Conservation (phyloP, 2,329 filamentous ascomycete genomes). For the Fusarium albosuccineum region DNA sequence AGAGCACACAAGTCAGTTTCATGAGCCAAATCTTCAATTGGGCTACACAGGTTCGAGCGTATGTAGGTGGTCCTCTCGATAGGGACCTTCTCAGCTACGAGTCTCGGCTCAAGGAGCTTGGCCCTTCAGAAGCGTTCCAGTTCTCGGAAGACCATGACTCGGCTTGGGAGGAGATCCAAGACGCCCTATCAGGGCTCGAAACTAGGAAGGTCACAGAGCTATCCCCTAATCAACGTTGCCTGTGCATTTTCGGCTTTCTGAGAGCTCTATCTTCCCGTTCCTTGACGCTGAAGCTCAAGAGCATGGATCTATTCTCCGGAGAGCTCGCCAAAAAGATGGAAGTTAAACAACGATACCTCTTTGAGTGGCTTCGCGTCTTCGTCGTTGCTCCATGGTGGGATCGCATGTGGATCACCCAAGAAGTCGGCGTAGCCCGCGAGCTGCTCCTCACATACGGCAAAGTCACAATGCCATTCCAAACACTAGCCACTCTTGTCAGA, state of each 20-base stretch:
- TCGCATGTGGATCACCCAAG: conserved; percentile 42
- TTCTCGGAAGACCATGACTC: conserved; percentile 10
- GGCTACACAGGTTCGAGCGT: conserved; percentile 35
- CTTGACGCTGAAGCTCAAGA: conserved; percentile 4
- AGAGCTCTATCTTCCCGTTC: conserved; percentile 15
- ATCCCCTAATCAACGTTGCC: conserved; percentile 21
- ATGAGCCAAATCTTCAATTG: conserved; percentile 43
- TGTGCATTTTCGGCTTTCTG: conserved; percentile 27
- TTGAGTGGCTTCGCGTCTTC: conserved; percentile 38
- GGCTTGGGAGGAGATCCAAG: conserved; percentile 18
- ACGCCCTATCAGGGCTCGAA: conserved; percentile 19
- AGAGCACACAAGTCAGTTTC: conserved; percentile 40
- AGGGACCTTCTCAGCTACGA: conserved; percentile 16
- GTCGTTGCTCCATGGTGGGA: conserved; percentile 39
- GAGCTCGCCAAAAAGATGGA: conserved; percentile 5
- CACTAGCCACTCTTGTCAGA: conserved; percentile 3
- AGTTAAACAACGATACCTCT: conserved; percentile 24
- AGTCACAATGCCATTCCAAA: conserved; percentile 24
- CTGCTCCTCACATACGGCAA: conserved; percentile 32
- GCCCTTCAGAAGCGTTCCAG: conserved; percentile 9
- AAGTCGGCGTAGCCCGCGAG: conserved; percentile 34
- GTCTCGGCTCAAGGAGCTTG: conserved; percentile 16
- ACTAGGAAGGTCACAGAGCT: not conserved
- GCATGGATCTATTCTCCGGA: conserved; percentile 20
- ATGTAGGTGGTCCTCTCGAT: conserved; percentile 26